Evolutionary conservation across 2,329 filamentous ascomycete species (phyloP).

Genomic region (Claviceps pusilla): DNA sequence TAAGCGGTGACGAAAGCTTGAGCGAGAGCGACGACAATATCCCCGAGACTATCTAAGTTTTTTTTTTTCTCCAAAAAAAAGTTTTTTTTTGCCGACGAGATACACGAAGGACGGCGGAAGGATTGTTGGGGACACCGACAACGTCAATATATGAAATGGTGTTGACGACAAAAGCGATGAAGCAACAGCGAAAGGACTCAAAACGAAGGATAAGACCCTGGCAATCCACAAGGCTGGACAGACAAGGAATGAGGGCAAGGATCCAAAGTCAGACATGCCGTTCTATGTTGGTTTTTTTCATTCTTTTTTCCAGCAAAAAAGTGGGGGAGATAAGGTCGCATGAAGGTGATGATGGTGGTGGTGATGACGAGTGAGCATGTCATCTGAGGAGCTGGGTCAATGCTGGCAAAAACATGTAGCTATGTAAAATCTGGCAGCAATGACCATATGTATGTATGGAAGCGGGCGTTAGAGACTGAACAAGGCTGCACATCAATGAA

Average conservation of each 20-base stretch:
- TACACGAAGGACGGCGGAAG: not conserved
- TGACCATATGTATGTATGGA: not conserved
- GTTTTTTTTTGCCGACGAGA: not conserved
- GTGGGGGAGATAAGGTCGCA: not conserved
- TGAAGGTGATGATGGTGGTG: not conserved
- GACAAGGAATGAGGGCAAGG: not conserved
- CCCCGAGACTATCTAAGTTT: constrained; percentile 23
- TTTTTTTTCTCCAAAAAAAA: too few relatives aligned
- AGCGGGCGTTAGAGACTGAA: constrained; percentile 2
- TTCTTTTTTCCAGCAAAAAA: not conserved
- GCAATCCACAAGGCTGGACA: not conserved
- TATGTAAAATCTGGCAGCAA: not conserved
- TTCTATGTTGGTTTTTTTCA: not conserved
- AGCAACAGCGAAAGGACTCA: not conserved
- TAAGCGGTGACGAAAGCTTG: constrained; percentile 92
- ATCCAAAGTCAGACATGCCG: not conserved
- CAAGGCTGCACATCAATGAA: not conserved
- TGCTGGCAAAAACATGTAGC: constrained; percentile 3
- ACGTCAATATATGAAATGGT: not conserved
- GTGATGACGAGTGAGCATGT: not conserved
- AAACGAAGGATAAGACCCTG: not conserved
- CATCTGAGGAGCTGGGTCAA: not conserved
- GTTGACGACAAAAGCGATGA: not conserved
- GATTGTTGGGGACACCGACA: not conserved
- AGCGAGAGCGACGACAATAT: constrained; percentile 86